Evolutionary conservation across 129 eudicot species (phyloP), one percentile per base, ranked within the genome.

Genomic region (Flaveria linearis): DNA sequence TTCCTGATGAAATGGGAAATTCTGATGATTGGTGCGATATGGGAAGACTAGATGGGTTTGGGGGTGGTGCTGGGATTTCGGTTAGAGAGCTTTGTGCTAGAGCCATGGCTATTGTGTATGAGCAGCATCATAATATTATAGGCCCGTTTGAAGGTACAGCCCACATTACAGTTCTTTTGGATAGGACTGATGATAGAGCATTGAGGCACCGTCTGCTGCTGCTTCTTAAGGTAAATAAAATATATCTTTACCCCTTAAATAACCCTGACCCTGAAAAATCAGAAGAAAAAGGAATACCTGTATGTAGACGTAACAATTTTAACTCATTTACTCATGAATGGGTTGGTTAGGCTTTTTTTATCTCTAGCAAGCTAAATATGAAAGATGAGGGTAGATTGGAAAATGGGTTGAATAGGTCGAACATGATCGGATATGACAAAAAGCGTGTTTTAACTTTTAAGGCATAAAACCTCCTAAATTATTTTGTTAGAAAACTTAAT

Each of bases 21-120:
- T 88, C 98, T 82, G 97, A 93, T 87, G 98, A 93, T 86, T 93
- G 98, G 98, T 93, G 98, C 81, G 98, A 93, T 76, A 90, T 91
- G 98, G 96, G 93, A 50, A 81, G 98, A 76, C 72, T 93, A 72
- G 98, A 93, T 88, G 98, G 98, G 74, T 93, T 93, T 83, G 98
- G 98, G 39, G 98, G 98, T 74, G 98, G 97, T 11, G 98, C 97
- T 28, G 98, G 98, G 30, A 87, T 88, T 71, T 93, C 97, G 2
- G 98, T 93, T 7, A 84, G 98, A 78, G 98, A 93, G 86, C 96
- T 93, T 69, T 93, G 98, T 83, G 98, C 98, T 60, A 86, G 98
- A 78, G 97, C 98, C 42, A 91, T 93, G 98, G 91, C 98, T 14
- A 93, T 93, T 76, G 98, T 91, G n/a, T 94, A 94, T 76, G 98